Evolutionary conservation across 106 monocot genomes (phyloP).

Genomic region (Cymbidium sinense): DNA sequence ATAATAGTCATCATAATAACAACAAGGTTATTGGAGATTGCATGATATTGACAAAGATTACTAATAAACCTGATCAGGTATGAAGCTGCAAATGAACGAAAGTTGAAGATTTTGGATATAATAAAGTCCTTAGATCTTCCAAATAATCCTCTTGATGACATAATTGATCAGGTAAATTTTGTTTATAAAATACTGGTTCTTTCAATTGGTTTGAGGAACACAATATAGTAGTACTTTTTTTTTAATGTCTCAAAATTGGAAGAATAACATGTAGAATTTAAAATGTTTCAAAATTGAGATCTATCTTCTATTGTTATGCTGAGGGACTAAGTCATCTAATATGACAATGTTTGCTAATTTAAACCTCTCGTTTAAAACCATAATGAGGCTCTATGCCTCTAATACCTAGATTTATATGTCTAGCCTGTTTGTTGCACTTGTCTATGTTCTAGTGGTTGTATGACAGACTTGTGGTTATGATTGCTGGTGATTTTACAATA

Average conservation of each 20-base stretch:
- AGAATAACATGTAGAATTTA: background rate
- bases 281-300: background rate
- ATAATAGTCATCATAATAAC: background rate
- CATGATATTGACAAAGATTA: background rate
- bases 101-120: constrained; percentile 75
- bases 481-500: no score
- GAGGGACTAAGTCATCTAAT: no score
- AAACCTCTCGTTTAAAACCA: no score
- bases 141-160: constrained; percentile 96
- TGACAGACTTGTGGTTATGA: no score
- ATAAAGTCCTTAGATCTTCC: constrained; percentile 83
- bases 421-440: no score
- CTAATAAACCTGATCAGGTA: constrained; percentile 38
- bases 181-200: background rate
- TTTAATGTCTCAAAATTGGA: background rate
- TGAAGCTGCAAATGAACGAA: constrained; percentile 75
- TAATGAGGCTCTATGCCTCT: no score
- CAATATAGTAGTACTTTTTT: background rate
- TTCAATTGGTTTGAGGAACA: background rate
- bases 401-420: no score
- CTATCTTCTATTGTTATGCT: no score
- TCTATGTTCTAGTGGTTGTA: no score
- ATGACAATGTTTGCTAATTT: no score
- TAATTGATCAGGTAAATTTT: constrained; percentile 84
- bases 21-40: background rate